Percentiles rank a stretch among this genome's conserved stretches.
These are phyloP conservation scores for Bjerkandera adusta DNA, from an alignment of 1,284 basidiomycete genomes.

Conservation along the genomic window DNA sequence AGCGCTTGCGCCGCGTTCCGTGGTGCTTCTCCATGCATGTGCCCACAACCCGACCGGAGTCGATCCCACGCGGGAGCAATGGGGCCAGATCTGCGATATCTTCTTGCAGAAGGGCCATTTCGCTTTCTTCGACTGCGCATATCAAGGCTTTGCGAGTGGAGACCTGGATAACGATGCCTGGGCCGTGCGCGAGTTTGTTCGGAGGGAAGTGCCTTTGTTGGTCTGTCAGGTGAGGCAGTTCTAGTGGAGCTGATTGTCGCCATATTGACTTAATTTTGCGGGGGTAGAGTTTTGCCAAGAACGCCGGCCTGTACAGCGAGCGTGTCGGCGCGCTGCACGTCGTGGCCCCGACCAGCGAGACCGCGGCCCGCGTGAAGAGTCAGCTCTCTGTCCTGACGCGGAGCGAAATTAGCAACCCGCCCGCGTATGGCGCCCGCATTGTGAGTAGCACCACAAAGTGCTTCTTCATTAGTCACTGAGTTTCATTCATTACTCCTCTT, in stretches of 20 bases:
- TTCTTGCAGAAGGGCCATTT: constrained; percentile 80
- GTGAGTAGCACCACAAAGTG: constrained; percentile 45
- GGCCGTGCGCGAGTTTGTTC: constrained; percentile 78
- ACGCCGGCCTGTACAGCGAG: constrained; percentile 92
- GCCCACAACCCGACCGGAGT: constrained; percentile 97
- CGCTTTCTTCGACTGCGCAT: constrained; percentile 94
- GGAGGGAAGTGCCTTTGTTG: constrained; percentile 72
- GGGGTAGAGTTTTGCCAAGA: constrained; percentile 90
- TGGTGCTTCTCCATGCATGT: constrained; percentile 90
- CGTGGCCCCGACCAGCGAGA: constrained; percentile 58
- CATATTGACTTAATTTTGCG: neutral
- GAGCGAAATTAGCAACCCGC: constrained; percentile 93
- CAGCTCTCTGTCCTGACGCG: constrained; percentile 88
- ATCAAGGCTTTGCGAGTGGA: constrained; percentile 92
- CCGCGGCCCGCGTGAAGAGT: constrained; percentile 73
- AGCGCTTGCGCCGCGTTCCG: constrained; percentile 70
- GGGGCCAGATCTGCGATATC: constrained; percentile 77
- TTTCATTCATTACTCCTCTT: neutral
- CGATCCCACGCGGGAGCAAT: constrained; percentile 89
- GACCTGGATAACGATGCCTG: constrained; percentile 76
- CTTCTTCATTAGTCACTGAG: constrained; percentile 1
- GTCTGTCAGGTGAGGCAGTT: constrained; percentile 76
- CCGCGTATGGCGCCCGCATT: constrained; percentile 86
- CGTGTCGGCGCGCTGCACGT: constrained; percentile 86
- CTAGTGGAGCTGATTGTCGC: neutral